A percentile compares a stretch with the other conserved stretches of the same genome.
These are phyloP conservation scores for Salix viminalis DNA, from an alignment of 345 rosid genomes.

Conservation along the genomic window DNA sequence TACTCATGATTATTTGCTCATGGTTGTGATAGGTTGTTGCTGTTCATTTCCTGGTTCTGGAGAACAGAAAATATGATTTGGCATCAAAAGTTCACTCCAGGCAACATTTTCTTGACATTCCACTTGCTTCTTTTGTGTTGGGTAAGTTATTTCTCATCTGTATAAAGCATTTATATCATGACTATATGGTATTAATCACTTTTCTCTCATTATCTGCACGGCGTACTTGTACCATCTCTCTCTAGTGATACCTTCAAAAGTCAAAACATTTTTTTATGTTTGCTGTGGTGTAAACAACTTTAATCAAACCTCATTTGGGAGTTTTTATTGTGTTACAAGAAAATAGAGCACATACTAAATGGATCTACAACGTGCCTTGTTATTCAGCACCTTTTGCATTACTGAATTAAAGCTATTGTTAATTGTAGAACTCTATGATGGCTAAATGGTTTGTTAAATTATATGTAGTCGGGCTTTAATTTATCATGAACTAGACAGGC, in stretches of 20 bases:
- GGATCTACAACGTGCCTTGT: neutral
- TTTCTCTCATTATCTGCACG: neutral
- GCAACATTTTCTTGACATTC: conserved; percentile 47
- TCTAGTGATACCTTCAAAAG: neutral
- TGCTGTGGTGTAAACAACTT: neutral
- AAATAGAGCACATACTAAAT: too few relatives aligned
- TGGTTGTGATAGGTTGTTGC: conserved; percentile 56
- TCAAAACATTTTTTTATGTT: neutral
- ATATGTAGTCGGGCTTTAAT: neutral
- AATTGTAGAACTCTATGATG: too few relatives aligned
- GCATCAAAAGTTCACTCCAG: conserved; percentile 21
- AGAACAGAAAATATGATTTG: conserved; percentile 31
- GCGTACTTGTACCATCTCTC: neutral
- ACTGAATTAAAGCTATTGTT: neutral
- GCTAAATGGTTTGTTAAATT: neutral
- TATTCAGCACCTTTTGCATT: neutral
- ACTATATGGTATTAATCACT: neutral
- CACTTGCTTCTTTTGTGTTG: conserved; percentile 67
- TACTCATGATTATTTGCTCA: conserved; percentile 6
- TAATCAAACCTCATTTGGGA: neutral
- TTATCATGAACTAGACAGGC: neutral
- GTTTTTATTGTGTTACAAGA: neutral
- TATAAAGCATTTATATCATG: conserved; percentile 2
- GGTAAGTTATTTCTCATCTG: conserved; percentile 45
- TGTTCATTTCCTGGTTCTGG: conserved; percentile 52